Evolutionary conservation across 257 asterid species (phyloP).

Genomic region (Thymus quinquecostatus): DNA sequence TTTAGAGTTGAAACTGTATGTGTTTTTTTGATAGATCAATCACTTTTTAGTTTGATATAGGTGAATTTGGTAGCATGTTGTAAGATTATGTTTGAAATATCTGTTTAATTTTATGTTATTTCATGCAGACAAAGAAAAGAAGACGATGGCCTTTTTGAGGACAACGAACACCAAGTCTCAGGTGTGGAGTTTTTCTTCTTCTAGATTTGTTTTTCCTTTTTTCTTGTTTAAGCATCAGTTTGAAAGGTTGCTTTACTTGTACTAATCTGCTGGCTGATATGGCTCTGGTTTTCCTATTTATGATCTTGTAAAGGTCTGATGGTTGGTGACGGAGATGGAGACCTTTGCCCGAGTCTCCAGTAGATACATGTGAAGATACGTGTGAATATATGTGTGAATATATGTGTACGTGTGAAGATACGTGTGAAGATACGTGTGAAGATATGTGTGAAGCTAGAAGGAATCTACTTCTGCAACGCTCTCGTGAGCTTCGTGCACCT

Average conservation of each 20-base stretch:
- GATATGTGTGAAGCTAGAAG: conserved; percentile 77
- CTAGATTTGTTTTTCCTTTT: no score
- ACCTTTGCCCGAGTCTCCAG: conserved; percentile 96
- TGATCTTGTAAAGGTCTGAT: conserved; percentile 53
- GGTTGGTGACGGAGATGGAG: conserved; percentile 66
- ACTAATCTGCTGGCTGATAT: conserved; percentile 15
- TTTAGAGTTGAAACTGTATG: conserved; percentile 8
- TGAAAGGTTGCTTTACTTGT: conserved; percentile 25
- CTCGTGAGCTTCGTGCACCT: conserved; percentile 62
- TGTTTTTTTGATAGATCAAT: neutral
- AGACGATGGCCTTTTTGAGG: conserved; percentile 74
- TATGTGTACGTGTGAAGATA: no score
- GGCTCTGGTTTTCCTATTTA: conserved; percentile 18
- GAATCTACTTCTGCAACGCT: conserved; percentile 93
- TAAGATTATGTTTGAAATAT: conserved; percentile 28
- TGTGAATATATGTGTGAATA: no score
- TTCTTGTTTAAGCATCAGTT: no score
- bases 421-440: no score
- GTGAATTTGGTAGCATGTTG: no score
- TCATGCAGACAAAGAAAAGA: conserved; percentile 80
- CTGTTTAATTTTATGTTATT: conserved; percentile 35
- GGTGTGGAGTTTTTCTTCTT: conserved; percentile 55
- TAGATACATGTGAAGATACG: conserved; percentile 53
- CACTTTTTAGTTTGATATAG: no score
- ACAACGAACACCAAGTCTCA: conserved; percentile 46